Evolutionary conservation across 2,329 filamentous ascomycete species (phyloP), one percentile per base, ranked within the genome.

Genomic region (Fusarium camptoceras): DNA sequence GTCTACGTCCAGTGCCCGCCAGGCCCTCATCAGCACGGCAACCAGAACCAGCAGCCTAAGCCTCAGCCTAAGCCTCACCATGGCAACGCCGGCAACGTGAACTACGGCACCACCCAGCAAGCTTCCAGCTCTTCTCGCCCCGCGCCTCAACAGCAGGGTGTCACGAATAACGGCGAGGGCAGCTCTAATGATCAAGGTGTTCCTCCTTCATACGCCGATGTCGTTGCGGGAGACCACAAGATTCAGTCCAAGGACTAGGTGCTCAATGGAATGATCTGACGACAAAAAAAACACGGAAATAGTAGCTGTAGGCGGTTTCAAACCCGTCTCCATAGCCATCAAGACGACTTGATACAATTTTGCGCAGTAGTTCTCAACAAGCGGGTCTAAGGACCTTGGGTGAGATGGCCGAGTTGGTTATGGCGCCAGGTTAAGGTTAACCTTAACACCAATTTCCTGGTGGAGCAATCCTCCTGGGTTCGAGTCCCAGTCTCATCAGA

Each of bases 161-260:
- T 80, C 66, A 74, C 74, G 20, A 74, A 78, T 54, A 77, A 79
- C 24, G 83, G 82, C 67, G 81, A 83, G 75, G 80, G 84, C 9
- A 74, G 77, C 47, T 76, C 77, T 12, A 72, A 76, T 70, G 80
- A 81, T 67, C 77, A 83, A 50, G 82, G 82, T 15, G 85, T 88
- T 39, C 94, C 95, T 43, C 95, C 96, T 6, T 93, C 91, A 16
- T 98, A 98, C 80, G 92, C 92, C 18, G 93, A 98, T 81, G 95
- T 94, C 49, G 91, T 98, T 63, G 91, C 91, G 75, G 94, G 93
- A 2, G 95, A 98, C 78, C 83, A 98, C 81, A 98, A 98, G 87
- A 86, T 98, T 53, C 96, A 98, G 85, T 74, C 77, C 12, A 71
- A 71, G 22, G 75, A 78, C 7, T 80, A 79, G 59, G 62, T 22